These are phyloP conservation scores for Magnolia changhungtana DNA, from an alignment of 164 flowering plant genomes.

Conservation along the genomic window DNA sequence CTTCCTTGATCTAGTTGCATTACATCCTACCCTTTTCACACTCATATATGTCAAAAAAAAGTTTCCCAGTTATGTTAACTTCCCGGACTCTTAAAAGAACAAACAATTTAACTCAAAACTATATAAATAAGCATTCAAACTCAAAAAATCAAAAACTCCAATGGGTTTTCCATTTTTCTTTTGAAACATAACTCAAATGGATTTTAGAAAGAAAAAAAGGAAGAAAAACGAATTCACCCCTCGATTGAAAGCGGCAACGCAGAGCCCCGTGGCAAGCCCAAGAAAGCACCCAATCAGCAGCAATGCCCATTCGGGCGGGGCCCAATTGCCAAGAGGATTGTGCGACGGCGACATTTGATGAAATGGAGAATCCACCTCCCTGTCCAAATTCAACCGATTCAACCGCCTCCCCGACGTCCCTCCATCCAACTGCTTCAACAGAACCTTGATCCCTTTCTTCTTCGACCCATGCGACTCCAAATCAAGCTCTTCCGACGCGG, in stretches of 20 bases:
- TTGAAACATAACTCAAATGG: background rate
- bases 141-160: no score
- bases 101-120: no score
- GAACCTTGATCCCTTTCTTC: slow-evolving; percentile 27
- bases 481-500: slow-evolving; percentile 24
- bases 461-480: slow-evolving; percentile 31
- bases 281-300: slow-evolving; percentile 88
- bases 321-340: slow-evolving; percentile 60
- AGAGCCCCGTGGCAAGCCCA: slow-evolving; percentile 91
- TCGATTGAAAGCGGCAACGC: slow-evolving; percentile 81
- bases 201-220: no score
- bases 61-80: no score
- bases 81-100: no score
- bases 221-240: slow-evolving; percentile 44
- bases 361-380: background rate
- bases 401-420: slow-evolving; percentile 27
- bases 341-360: slow-evolving; percentile 1
- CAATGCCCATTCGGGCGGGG: slow-evolving; percentile 98
- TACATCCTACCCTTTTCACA: no score
- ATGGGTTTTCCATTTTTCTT: no score
- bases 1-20: no score
- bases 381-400: background rate
- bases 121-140: no score
- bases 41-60: no score
- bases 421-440: slow-evolving; percentile 44